Base-by-base conservation (phyloP, 345 rosid species). In the Eucalyptus virginea region DNA sequence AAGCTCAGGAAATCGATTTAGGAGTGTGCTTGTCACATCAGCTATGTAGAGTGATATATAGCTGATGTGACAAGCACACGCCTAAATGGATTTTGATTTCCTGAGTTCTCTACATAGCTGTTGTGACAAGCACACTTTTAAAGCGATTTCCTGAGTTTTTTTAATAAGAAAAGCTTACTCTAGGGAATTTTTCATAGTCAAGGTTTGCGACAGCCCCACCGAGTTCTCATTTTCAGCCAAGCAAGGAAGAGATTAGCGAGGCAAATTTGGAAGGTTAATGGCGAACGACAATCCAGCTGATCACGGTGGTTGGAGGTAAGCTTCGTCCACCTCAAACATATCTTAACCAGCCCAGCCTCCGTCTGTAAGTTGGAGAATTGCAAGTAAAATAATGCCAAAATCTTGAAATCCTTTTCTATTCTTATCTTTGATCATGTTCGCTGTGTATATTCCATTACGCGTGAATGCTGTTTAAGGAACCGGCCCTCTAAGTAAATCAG, bases 401-500 rank as follows among this genome's bases (percentile, higher is more conserved):
- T 32, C 80, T 67, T 4, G 80, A 32, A 8, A 65, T 32, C 6
- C 77, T n/a, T 10, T 13, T 18, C 11, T n/a, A 11, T 14, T 67
- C 17, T 37, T 32, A 8, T 17, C 2, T 67, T 3, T 32, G 23
- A 67, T 32, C 40, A 67, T 32, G 11, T 67, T 34, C 1, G 21
- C 19, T 16, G 40, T 17, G 21, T 14, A 30, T 30, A 28, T 14
- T 30, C 2, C 72, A 6, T 6, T 7, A 3, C 4, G 9, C 3
- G 0, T 0, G 72, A 62, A 62, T 62, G 72, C 18, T 14, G 72
- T 30, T 30, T 62, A n/a, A 32, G 34, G 10, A 16, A 7, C 80
- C 11, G 9, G 0, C 80, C 0, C 6, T 67, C 40, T 67, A n/a
- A 2, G 77, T 14, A 65, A 7, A 4, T 13, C 8, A 28, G 17